phyloP scores from a whole-genome alignment of 225 moss, liverwort and hornwort genomes.

The Anthoceros angustus region DNA sequence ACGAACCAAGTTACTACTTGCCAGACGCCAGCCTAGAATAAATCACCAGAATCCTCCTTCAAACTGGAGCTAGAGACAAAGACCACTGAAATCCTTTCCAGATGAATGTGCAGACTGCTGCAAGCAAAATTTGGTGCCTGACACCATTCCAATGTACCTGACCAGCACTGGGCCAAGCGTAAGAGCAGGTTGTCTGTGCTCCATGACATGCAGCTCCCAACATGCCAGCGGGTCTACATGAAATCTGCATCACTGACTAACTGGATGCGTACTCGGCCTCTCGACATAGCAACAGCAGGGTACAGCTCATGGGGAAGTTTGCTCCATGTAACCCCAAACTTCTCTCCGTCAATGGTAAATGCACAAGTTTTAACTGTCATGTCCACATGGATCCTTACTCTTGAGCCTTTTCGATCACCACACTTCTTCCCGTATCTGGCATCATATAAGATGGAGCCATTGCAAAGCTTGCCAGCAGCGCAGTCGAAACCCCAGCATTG shows the following conservation, averaged over 20 bases:
- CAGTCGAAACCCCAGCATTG: slow-evolving; percentile 6
- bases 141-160: no score
- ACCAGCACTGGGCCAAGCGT: no score
- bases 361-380: slow-evolving; percentile 19
- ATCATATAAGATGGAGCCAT: no score
- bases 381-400: slow-evolving; percentile 24
- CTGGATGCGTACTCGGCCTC: slow-evolving; percentile 25
- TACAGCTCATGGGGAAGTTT: slow-evolving; percentile 23
- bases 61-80: no score
- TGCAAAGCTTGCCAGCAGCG: slow-evolving; percentile 10
- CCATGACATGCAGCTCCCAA: no score
- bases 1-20: no score
- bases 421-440: slow-evolving; percentile 7
- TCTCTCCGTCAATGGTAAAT: slow-evolving; percentile 25
- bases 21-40: no score
- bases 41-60: no score
- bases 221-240: slow-evolving; percentile 5
- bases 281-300: slow-evolving; percentile 23
- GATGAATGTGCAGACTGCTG: no score
- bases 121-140: no score
- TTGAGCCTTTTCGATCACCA: slow-evolving; percentile 16
- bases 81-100: no score
- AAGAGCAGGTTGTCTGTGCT: no score
- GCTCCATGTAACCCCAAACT: slow-evolving; percentile 20
- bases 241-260: slow-evolving; percentile 22